These are phyloP conservation scores for Pestalotiopsis sp. DNA, from an alignment of 2,329 filamentous ascomycete species.

Conservation along the genomic window DNA sequence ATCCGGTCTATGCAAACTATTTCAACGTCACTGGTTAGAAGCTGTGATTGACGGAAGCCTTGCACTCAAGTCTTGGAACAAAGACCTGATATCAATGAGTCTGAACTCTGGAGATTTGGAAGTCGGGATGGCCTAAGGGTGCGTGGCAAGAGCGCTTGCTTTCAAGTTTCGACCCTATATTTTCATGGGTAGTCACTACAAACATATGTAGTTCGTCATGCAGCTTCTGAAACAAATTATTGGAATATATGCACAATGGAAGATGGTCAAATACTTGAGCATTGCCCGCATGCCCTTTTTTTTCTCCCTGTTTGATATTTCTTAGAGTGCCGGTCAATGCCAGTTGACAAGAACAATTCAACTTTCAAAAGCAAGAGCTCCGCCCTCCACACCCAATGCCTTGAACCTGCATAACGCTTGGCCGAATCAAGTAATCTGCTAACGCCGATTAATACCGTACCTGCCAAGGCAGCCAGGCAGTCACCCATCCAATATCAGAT, in stretches of 20 bases:
- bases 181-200: too few species aligned
- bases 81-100: not conserved
- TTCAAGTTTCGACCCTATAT: too few species aligned
- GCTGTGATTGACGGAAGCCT: too few species aligned
- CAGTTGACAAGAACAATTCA: not conserved
- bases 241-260: too few species aligned
- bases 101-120: too few species aligned
- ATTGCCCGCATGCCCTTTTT: not conserved
- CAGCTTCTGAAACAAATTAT: too few species aligned
- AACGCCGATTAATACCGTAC: not conserved
- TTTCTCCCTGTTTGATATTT: not conserved
- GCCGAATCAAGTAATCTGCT: not conserved
- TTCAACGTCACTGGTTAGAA: constrained; percentile 26
- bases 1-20: constrained; percentile 34
- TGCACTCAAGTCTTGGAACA: not conserved
- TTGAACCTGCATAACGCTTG: not conserved
- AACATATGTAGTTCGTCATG: too few species aligned
- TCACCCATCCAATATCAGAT: not conserved
- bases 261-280: not conserved
- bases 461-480: constrained; percentile 12
- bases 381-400: not conserved
- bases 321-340: not conserved
- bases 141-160: not conserved
- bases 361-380: not conserved
- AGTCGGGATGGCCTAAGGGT: too few species aligned